Evolutionary conservation across 208 protist species (phyloP), one percentile per base, ranked within the genome.

Genomic region (Porcisia deanei): DNA sequence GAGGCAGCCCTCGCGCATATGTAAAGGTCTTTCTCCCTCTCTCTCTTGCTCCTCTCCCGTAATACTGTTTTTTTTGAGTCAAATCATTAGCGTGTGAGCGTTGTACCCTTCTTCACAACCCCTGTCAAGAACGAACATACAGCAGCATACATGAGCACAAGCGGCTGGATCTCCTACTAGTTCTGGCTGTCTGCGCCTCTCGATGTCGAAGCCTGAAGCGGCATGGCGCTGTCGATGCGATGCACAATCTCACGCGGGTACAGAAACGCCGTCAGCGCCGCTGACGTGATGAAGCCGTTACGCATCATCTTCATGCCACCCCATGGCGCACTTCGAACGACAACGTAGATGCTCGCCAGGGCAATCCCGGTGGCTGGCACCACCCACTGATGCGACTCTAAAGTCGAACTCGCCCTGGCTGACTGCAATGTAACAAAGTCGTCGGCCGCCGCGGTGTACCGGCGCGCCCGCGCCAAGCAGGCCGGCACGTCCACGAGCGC

Each of bases 231-330:
- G 70, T 93, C 90, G 0, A 84, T 55, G 1, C 60, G 49, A 18
- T 57, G 47, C 41, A 87, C 82, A 25, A 94, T 85, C 67, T 96
- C 89, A 1, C 82, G 85, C 0, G 92, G 92, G 65, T 91, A 92
- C 18, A 91, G 54, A 18, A 94, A 89, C 14, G 52, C 63, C 0
- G 81, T 90, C 43, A 93, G 83, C 55, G 78, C 52, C 47, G 71
- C 74, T 18, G 89, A 80, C 16, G 79, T 83, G 22, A 84, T 63
- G 25, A 84, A 64, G 10, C 92, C 89, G 70, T 96, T 96, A 53
- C 92, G 90, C 10, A 88, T 30, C 55, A 86, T 86, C 63, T 75
- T 79, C 49, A 82, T 83, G 9, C 73, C 81, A 10, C 92, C 92
- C 84, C 82, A 94, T 30, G 86, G 83, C 1, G 80, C 71, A 47